phyloP scores from a whole-genome alignment of 2,329 filamentous ascomycete genomes.

The Beauveria asiatica region DNA sequence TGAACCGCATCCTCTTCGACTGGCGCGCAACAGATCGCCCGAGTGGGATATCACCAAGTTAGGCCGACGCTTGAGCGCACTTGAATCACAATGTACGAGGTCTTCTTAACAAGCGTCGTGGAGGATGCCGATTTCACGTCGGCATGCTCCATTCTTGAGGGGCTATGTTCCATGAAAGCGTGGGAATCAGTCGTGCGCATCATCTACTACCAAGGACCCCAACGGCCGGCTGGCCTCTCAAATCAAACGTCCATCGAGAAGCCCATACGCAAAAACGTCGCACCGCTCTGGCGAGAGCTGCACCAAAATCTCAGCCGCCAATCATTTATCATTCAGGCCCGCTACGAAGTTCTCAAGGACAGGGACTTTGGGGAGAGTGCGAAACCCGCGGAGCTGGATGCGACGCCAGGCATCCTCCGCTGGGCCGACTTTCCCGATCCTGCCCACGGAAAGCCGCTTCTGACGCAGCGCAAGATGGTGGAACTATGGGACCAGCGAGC shows the following conservation, averaged over 20 bases:
- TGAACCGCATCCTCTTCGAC: no score
- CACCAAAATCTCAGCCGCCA: slow-evolving; percentile 46
- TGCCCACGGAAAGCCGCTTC: slow-evolving; percentile 32
- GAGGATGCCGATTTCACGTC: slow-evolving; percentile 39
- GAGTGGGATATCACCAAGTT: background rate
- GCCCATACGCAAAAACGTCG: slow-evolving; percentile 28
- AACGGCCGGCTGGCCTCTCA: slow-evolving; percentile 36
- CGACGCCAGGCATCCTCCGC: slow-evolving; percentile 38
- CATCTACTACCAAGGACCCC: slow-evolving; percentile 44
- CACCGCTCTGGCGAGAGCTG: slow-evolving; percentile 42
- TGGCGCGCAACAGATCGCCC: no score
- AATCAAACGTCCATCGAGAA: slow-evolving; percentile 32
- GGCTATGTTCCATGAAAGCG: slow-evolving; percentile 48
- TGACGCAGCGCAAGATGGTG: slow-evolving; percentile 46
- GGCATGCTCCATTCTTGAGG: slow-evolving; percentile 45
- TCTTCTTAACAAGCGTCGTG: slow-evolving; percentile 49
- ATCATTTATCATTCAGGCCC: slow-evolving; percentile 47
- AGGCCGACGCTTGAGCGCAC: background rate
- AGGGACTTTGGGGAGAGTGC: slow-evolving; percentile 34
- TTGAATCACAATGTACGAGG: slow-evolving; percentile 42
- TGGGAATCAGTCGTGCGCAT: slow-evolving; percentile 42
- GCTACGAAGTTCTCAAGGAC: slow-evolving; percentile 44
- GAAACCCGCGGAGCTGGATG: slow-evolving; percentile 31
- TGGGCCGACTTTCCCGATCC: slow-evolving; percentile 57
- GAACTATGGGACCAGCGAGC: slow-evolving; percentile 46